A percentile compares a stretch with the other conserved stretches of the same genome.
Evolutionary conservation across 441 rosid species (phyloP).

Genomic region (Arabidopsis lyrata): DNA sequence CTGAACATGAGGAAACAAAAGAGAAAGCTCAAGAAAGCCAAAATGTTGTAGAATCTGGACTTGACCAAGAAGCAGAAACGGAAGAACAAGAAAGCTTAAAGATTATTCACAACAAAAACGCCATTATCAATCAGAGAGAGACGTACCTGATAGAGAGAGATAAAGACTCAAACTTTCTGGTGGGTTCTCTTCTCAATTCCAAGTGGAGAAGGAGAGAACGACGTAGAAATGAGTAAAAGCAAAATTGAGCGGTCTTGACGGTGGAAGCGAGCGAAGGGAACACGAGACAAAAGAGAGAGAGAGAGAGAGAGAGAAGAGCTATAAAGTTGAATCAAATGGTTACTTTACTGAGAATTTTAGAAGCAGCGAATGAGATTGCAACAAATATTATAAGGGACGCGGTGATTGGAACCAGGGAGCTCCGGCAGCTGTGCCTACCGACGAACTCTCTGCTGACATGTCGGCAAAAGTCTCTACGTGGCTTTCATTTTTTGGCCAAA

Average conservation of each 20-base stretch:
- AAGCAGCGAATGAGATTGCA: constrained; percentile 16
- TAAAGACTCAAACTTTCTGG: neutral
- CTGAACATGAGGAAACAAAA: neutral
- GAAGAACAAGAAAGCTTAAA: constrained; percentile 4
- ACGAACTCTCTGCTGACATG: constrained; percentile 31
- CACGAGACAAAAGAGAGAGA: neutral
- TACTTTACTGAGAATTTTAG: neutral
- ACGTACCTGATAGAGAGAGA: neutral
- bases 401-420: constrained; percentile 26
- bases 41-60: neutral
- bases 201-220: constrained; percentile 6
- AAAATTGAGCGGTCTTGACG: neutral
- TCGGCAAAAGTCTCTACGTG: constrained; percentile 30
- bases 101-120: neutral
- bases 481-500: constrained; percentile 6
- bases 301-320: neutral
- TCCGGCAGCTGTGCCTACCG: constrained; percentile 14
- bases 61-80: constrained; percentile 3
- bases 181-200: neutral
- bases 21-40: neutral
- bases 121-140: neutral
- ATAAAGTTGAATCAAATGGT: neutral
- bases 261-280: neutral
- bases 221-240: constrained; percentile 15
- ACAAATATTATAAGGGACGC: constrained; percentile 21